Percentiles rank a stretch among this genome's conserved stretches.
Evolutionary conservation across 768 basidiomycete genomes (phyloP).

Genomic region (Russula sp.): DNA sequence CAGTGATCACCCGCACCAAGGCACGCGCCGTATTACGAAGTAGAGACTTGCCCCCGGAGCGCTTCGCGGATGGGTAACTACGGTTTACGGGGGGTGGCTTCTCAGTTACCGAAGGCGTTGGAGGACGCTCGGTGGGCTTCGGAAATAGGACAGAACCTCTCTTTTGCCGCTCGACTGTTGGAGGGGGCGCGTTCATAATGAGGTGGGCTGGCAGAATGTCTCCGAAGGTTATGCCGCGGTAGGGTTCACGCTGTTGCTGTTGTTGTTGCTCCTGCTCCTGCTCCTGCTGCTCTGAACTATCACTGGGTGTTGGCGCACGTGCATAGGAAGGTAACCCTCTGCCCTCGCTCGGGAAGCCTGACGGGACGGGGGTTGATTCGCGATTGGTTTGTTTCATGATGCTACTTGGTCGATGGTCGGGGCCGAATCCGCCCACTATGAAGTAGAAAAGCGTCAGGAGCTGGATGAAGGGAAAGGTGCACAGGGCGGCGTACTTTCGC

Average conservation of each 20-base stretch:
- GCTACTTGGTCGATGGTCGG: background rate
- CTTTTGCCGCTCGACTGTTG: background rate
- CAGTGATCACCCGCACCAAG: background rate
- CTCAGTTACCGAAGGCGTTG: background rate
- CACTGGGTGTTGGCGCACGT: too few relatives aligned
- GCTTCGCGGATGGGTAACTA: background rate
- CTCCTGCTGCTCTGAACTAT: background rate
- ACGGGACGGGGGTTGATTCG: background rate
- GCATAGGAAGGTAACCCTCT: background rate
- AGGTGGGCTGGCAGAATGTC: constrained; percentile 6
- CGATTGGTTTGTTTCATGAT: background rate
- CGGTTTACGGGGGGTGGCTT: background rate
- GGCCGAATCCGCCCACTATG: background rate
- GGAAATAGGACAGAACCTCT: background rate
- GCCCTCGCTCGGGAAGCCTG: background rate
- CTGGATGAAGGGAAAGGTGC: background rate
- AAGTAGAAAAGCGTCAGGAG: background rate
- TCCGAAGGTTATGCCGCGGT: constrained; percentile 18
- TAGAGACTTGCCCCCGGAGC: background rate
- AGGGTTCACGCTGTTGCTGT: background rate
- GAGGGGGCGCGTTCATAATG: constrained; percentile 12
- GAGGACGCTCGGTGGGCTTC: background rate
- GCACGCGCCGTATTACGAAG: background rate
- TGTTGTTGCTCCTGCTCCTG: too few relatives aligned
- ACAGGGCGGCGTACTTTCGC: too few relatives aligned